Percentiles rank a stretch among this genome's conserved stretches.
Evolutionary conservation across 495 filamentous ascomycete genomes (phyloP).

Genomic region (Neurospora tetrasperma): DNA sequence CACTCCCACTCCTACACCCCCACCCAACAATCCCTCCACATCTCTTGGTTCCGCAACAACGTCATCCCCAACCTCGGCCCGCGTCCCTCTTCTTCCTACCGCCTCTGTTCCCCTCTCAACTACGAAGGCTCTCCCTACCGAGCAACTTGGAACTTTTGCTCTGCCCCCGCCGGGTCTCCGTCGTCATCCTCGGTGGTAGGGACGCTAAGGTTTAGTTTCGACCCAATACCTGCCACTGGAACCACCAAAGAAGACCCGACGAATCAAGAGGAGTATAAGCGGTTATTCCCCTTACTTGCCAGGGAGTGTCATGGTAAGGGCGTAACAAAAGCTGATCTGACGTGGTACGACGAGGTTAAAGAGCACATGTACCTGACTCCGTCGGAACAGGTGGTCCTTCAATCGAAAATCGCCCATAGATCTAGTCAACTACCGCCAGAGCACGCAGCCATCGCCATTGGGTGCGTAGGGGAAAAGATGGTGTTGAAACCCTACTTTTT

Average conservation of each 20-base stretch:
- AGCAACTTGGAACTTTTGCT: background rate
- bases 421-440: background rate
- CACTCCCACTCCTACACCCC: background rate
- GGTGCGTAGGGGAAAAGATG: accelerated
- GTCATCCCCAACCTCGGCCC: background rate
- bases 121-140: background rate
- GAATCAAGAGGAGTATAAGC: background rate
- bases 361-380: background rate
- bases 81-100: background rate
- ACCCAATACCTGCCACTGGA: background rate
- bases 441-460: background rate
- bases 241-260: background rate
- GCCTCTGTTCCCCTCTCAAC: background rate
- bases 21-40: background rate
- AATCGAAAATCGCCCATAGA: accelerated
- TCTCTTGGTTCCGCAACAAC: background rate
- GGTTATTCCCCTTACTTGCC: background rate
- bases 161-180: background rate
- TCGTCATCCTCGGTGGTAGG: background rate
- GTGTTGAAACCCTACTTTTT: background rate
- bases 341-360: background rate
- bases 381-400: accelerated
- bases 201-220: background rate
- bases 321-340: background rate
- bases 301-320: background rate